Conservation (phyloP, 805 yeast species). For the Saccharomycopsis synnaedendra region DNA sequence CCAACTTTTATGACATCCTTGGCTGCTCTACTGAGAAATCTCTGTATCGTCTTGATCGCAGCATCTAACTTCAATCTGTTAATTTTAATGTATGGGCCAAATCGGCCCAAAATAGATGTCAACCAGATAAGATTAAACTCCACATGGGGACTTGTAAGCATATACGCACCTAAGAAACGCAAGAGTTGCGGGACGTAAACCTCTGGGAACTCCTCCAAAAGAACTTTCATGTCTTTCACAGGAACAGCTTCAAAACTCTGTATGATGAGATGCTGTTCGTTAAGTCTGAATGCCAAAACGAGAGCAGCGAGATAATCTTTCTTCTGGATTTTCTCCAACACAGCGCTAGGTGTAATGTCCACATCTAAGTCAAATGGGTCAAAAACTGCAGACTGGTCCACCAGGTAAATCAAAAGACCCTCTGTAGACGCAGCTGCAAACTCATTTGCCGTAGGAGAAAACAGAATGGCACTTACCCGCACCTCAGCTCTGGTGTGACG, state of each 20-base stretch:
- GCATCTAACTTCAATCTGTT: constrained; percentile 47
- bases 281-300: constrained; percentile 88
- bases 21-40: constrained; percentile 63
- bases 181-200: constrained; percentile 64
- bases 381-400: constrained; percentile 63
- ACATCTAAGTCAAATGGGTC: constrained; percentile 94
- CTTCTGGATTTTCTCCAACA: constrained; percentile 46
- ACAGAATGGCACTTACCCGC: constrained; percentile 65
- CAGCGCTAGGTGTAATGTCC: constrained; percentile 79
- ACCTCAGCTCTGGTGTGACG: constrained; percentile 66
- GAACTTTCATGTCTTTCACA: constrained; percentile 52
- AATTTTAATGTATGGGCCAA: constrained; percentile 62
- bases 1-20: constrained; percentile 56
- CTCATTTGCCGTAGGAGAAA: constrained; percentile 82
- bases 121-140: constrained; percentile 84
- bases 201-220: constrained; percentile 59
- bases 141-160: constrained; percentile 65
- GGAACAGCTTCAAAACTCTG: constrained; percentile 68
- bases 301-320: constrained; percentile 59
- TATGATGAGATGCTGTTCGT: constrained; percentile 65
- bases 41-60: constrained; percentile 56
- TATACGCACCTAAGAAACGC: constrained; percentile 54
- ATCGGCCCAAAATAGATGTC: constrained; percentile 50
- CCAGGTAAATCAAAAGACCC: constrained; percentile 73
- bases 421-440: constrained; percentile 96